Evolutionary conservation across 306 rosid genomes (phyloP).

Genomic region (Carpinus viminea): DNA sequence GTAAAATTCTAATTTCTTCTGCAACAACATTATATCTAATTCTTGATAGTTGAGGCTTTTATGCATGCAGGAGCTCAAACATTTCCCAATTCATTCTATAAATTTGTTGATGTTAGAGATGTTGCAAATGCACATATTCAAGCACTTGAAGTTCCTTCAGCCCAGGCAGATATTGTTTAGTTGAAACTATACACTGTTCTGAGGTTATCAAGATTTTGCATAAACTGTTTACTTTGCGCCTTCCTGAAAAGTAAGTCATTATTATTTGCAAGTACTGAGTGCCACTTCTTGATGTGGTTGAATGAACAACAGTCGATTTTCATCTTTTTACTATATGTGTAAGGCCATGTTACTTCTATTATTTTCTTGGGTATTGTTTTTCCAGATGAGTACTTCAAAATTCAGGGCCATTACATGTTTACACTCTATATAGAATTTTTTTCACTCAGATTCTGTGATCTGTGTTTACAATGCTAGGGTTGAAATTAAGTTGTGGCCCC

Average conservation of each 20-base stretch:
- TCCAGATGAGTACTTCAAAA: too few relatives aligned
- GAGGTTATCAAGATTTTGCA: constrained; percentile 49
- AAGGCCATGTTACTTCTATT: too few relatives aligned
- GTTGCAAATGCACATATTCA: constrained; percentile 74
- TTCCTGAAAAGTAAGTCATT: constrained; percentile 55
- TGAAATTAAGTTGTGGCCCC: too few relatives aligned
- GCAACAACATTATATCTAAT: too few relatives aligned
- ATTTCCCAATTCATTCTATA: constrained; percentile 41
- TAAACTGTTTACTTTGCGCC: constrained; percentile 39
- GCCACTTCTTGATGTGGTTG: neutral
- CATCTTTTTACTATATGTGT: too few relatives aligned
- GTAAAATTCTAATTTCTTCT: too few relatives aligned
- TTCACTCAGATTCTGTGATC: too few relatives aligned
- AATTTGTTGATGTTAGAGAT: constrained; percentile 77
- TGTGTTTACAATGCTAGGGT: too few relatives aligned
- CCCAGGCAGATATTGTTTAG: constrained; percentile 69
- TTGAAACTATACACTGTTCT: constrained; percentile 52
- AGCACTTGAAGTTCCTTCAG: constrained; percentile 79
- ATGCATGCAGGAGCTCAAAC: constrained; percentile 52
- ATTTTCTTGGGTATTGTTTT: too few relatives aligned
- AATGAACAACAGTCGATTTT: too few relatives aligned
- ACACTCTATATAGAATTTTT: too few relatives aligned
- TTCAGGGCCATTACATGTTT: too few relatives aligned
- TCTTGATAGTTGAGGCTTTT: neutral
- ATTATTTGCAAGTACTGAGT: neutral